Percentiles rank a stretch among this genome's conserved stretches.
Evolutionary conservation across 768 basidiomycete species (phyloP).

Genomic region (Mycena floridula): DNA sequence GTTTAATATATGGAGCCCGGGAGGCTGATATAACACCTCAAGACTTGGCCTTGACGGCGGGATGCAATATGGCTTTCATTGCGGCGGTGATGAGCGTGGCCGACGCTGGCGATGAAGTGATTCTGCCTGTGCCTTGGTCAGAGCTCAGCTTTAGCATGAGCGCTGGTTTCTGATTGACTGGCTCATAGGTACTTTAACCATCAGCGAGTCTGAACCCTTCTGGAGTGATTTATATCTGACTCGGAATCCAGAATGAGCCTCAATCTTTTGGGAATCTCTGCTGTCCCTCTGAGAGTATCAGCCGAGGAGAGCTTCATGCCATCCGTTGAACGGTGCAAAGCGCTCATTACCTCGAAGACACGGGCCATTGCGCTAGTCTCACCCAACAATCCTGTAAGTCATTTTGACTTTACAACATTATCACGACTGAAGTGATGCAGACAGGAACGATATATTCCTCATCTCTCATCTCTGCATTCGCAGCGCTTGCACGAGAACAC

Average conservation of each 20-base stretch:
- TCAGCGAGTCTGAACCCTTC: slow-evolving; percentile 30
- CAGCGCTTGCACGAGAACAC: slow-evolving; percentile 44
- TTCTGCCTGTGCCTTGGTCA: slow-evolving; percentile 69
- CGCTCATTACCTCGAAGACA: slow-evolving; percentile 51
- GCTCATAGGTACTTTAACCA: slow-evolving; percentile 57
- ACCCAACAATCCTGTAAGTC: slow-evolving; percentile 67
- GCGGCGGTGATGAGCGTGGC: slow-evolving; percentile 57
- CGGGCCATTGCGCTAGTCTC: slow-evolving; percentile 70
- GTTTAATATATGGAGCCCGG: slow-evolving; percentile 45
- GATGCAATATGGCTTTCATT: slow-evolving; percentile 71
- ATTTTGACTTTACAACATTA: neutral
- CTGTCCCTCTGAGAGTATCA: slow-evolving; percentile 47
- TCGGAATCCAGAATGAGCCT: slow-evolving; percentile 51
- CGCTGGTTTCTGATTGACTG: neutral
- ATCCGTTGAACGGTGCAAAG: slow-evolving; percentile 39
- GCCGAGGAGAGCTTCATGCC: slow-evolving; percentile 55
- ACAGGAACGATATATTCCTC: slow-evolving; percentile 69
- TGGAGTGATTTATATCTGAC: neutral
- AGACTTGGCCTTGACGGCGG: slow-evolving; percentile 65
- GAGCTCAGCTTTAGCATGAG: slow-evolving; percentile 3
- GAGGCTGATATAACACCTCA: slow-evolving; percentile 41
- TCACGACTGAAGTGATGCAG: slow-evolving; percentile 17
- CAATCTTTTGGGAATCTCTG: slow-evolving; percentile 53
- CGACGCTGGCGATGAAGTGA: slow-evolving; percentile 64
- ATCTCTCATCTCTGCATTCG: slow-evolving; percentile 50